Conservation (phyloP, 768 basidiomycete genomes). For the Heimioporus sp. region DNA sequence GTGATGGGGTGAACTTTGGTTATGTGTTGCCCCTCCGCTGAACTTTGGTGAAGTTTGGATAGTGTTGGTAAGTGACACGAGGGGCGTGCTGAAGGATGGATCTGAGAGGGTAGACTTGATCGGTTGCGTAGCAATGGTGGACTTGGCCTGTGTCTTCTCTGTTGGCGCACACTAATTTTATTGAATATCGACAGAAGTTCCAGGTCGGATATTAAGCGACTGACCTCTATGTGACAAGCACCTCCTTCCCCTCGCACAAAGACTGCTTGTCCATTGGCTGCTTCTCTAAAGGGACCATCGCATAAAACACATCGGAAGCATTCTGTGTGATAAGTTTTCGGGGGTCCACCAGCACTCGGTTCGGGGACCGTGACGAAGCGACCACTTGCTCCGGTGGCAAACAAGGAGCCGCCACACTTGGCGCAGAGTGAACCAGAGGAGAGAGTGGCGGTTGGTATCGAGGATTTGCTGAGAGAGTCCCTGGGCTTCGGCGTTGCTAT, state of each 20-base stretch:
- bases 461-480: conserved; percentile 23
- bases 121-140: conserved; percentile 3
- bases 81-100: conserved; percentile 16
- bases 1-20: conserved; percentile 14
- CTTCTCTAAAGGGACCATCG: conserved; percentile 59
- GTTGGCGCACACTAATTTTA: conserved; percentile 42
- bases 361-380: conserved; percentile 73
- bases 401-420: conserved; percentile 58
- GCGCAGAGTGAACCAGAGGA: conserved; percentile 50
- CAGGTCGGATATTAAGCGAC: conserved; percentile 1
- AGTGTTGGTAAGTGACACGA: conserved; percentile 18
- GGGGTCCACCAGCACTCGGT: conserved; percentile 35
- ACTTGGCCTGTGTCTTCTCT: conserved; percentile 26
- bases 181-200: conserved; percentile 7
- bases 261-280: conserved; percentile 58
- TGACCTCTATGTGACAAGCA: conserved; percentile 64
- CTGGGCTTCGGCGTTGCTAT: conserved; percentile 29
- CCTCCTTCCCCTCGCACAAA: conserved; percentile 67
- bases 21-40: conserved; percentile 1
- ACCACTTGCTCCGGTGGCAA: conserved; percentile 54
- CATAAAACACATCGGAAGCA: conserved; percentile 78
- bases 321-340: conserved; percentile 67
- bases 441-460: conserved; percentile 31
- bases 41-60: conserved; percentile 9
- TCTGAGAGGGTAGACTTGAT: conserved; percentile 11